Evolutionary conservation across 495 filamentous ascomycete genomes (phyloP).

Genomic region (Hypoxylon perforatum): DNA sequence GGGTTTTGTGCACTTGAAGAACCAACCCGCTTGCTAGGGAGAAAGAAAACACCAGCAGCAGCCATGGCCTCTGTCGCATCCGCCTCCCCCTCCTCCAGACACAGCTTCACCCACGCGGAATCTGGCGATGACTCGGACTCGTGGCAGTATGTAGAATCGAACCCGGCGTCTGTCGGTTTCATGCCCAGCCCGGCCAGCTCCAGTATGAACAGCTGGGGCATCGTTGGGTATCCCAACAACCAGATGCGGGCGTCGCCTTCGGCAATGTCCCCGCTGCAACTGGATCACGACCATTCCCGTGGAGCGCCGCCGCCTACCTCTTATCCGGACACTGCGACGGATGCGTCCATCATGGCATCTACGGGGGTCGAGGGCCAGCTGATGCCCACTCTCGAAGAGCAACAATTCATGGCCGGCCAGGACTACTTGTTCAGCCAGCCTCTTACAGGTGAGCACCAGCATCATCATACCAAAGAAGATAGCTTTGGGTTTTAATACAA

Average conservation of each 20-base stretch:
- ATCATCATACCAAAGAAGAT: constrained; percentile 7
- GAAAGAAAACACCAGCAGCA: constrained; percentile 17
- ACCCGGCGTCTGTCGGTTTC: constrained; percentile 48
- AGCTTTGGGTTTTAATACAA: constrained; percentile 13
- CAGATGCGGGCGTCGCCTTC: constrained; percentile 39
- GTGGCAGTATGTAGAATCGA: constrained; percentile 45
- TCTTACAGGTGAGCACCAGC: constrained; percentile 35
- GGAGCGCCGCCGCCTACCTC: constrained; percentile 32
- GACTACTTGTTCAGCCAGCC: constrained; percentile 37
- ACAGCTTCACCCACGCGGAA: constrained; percentile 40
- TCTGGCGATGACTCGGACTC: constrained; percentile 47
- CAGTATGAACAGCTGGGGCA: constrained; percentile 55
- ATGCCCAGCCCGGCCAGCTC: constrained; percentile 55
- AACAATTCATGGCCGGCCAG: constrained; percentile 34
- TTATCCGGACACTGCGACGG: constrained; percentile 39
- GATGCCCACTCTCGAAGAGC: constrained; percentile 40
- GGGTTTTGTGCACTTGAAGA: constrained; percentile 18
- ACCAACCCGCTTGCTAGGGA: constrained; percentile 3
- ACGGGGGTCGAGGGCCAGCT: constrained; percentile 37
- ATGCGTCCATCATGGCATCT: constrained; percentile 23
- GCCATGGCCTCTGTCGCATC: constrained; percentile 42
- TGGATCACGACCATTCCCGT: constrained; percentile 29
- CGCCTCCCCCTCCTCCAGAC: constrained; percentile 39
- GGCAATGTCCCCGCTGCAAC: constrained; percentile 42
- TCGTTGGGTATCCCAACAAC: constrained; percentile 48